Evolutionary conservation across 768 basidiomycete species (phyloP).

Genomic region (Hebeloma cylindrosporum): DNA sequence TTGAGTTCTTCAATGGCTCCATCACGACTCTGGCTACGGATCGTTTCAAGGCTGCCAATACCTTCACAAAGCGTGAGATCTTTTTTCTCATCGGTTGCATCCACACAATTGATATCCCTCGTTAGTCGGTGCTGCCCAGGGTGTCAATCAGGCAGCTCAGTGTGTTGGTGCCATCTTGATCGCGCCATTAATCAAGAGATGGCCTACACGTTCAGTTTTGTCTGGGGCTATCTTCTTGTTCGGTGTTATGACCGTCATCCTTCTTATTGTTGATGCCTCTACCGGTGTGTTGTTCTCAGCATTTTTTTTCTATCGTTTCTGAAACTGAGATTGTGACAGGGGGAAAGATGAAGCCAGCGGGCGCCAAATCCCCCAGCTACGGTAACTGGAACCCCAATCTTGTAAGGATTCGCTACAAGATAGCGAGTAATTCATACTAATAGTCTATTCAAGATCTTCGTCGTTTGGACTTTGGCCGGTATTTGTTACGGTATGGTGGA

Average conservation of each 20-base stretch:
- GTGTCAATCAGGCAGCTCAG: slow-evolving; percentile 34
- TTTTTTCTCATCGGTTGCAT: background rate
- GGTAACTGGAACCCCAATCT: slow-evolving; percentile 32
- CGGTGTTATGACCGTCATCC: slow-evolving; percentile 30
- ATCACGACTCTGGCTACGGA: slow-evolving; percentile 35
- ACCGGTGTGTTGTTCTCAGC: slow-evolving; percentile 24
- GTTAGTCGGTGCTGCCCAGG: slow-evolving; percentile 31
- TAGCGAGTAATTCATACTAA: background rate
- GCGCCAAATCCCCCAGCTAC: slow-evolving; percentile 19
- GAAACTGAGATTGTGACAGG: slow-evolving; percentile 11
- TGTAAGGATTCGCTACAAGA: slow-evolving; percentile 11
- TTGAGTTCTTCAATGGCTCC: slow-evolving; percentile 38
- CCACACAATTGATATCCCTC: background rate
- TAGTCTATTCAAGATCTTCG: slow-evolving; percentile 26
- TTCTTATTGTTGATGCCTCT: slow-evolving; percentile 32
- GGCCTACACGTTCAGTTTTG: slow-evolving; percentile 32
- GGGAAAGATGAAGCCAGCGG: slow-evolving; percentile 27
- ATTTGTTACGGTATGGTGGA: slow-evolving; percentile 37
- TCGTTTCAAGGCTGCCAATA: slow-evolving; percentile 25
- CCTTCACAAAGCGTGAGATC: slow-evolving; percentile 30
- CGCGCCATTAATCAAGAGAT: slow-evolving; percentile 31
- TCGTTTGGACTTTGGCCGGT: slow-evolving; percentile 34
- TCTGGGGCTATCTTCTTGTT: slow-evolving; percentile 27
- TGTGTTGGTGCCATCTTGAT: slow-evolving; percentile 36
- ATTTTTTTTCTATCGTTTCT: background rate